Percentiles rank a stretch among this genome's conserved stretches.
phyloP scores from a whole-genome alignment of 2,329 filamentous ascomycete species.

The Fusarium stilboides region DNA sequence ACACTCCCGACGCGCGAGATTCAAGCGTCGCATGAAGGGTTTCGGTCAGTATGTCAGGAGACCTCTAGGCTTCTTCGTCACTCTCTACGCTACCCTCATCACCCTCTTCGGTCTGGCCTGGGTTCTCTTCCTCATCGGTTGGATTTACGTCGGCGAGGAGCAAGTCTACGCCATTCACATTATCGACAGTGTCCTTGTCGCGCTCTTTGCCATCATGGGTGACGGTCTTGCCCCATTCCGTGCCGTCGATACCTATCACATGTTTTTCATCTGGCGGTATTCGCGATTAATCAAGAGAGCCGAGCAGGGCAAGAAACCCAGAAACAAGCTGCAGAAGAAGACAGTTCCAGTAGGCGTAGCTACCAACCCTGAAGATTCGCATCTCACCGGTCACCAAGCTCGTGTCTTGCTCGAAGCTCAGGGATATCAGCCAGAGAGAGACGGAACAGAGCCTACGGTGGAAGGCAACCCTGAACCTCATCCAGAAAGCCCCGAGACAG shows the following conservation, averaged over 20 bases:
- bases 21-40: conserved; percentile 84
- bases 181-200: conserved; percentile 80
- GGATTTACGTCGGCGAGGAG: conserved; percentile 84
- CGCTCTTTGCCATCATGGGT: conserved; percentile 79
- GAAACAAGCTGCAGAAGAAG: conserved; percentile 42
- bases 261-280: conserved; percentile 85
- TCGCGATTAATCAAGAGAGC: conserved; percentile 56
- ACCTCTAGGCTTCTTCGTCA: conserved; percentile 87
- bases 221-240: conserved; percentile 82
- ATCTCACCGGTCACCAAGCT: conserved; percentile 43
- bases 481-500: conserved; percentile 55
- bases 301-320: conserved; percentile 65
- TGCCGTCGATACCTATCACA: conserved; percentile 87
- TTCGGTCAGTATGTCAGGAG: conserved; percentile 84
- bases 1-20: conserved; percentile 83
- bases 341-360: conserved; percentile 26
- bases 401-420: conserved; percentile 35
- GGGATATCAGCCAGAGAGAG: conserved; percentile 28
- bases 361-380: conserved; percentile 9
- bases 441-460: conserved; percentile 13
- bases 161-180: conserved; percentile 79
- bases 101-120: conserved; percentile 88
- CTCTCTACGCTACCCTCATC: conserved; percentile 85
- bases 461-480: conserved; percentile 57
- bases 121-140: conserved; percentile 92